phyloP scores from a whole-genome alignment of 2,329 filamentous ascomycete genomes.

The Metarhizium robertsii region DNA sequence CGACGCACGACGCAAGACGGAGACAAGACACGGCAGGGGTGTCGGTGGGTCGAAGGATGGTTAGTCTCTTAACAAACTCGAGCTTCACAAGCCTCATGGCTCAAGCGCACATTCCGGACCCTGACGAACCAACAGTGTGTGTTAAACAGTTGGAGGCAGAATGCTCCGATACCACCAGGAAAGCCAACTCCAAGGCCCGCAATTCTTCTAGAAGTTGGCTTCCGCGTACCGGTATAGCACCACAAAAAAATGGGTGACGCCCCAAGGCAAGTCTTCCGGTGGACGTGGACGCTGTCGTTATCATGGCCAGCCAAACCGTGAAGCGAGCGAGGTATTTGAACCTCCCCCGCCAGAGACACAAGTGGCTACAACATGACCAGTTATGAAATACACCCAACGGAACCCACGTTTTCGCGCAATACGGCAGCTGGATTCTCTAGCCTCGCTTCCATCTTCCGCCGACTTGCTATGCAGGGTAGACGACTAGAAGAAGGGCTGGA shows the following conservation, averaged over 20 bases:
- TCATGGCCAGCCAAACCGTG: neutral
- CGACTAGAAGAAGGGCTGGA: no score
- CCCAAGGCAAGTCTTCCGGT: no score
- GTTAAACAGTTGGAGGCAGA: conserved; percentile 17
- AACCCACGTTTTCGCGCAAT: no score
- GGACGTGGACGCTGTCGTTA: neutral
- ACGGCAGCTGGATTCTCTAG: no score
- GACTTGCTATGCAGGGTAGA: no score
- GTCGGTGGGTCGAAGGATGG: neutral
- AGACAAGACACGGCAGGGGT: conserved; percentile 5
- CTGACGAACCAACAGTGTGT: conserved; percentile 7
- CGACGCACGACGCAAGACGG: neutral
- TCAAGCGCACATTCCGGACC: conserved; percentile 10
- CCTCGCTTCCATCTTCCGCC: no score
- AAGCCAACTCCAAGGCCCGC: conserved; percentile 14
- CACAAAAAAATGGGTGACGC: no score
- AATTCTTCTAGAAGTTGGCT: conserved; percentile 22
- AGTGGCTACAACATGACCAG: neutral
- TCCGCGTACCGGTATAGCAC: conserved; percentile 12
- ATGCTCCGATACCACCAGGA: conserved; percentile 19
- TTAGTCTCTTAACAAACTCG: neutral
- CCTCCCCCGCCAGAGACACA: neutral
- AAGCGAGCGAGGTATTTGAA: neutral
- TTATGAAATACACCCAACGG: no score
- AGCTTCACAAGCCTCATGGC: conserved; percentile 6